Base-by-base conservation (phyloP, 148 eudicot genomes). In the Linanthus parryae region DNA sequence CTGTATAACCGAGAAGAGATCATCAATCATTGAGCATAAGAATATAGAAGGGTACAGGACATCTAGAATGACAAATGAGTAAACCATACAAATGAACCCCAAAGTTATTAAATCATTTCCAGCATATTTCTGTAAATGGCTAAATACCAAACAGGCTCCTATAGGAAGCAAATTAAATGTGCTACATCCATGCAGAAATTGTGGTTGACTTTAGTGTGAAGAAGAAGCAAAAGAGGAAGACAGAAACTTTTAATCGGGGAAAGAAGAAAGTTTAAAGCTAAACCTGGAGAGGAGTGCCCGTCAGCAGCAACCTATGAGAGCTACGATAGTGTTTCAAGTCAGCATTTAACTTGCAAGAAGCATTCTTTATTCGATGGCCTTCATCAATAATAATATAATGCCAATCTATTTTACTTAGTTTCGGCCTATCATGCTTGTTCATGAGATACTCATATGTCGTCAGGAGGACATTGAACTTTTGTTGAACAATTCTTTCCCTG, bases 381-480 rank as follows among this genome's bases (percentile, higher is more conserved):
- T 92, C 98, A 62, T 92, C 98, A 61, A 92, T 92, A 42, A 92
- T 92, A 64, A 92, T 66, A 57, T 92, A 87, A 68, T 80, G 99
- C 99, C 99, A 92, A 13, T 71, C 73, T 58, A 92, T 44, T 66
- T 92, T 92, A 74, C 94, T 84, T 50, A 92, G 76, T 67, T 92
- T 92, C 37, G 96, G 94, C 30, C 99, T 83, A 59, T 92, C 99
- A 73, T 92, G 94, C 78, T 92, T 92, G 76, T 87, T 92, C 98
- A 92, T 92, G 57, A 92, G 63, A 82, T 92, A 92, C 71, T 92
- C 96, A 51, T 92, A 92, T 2, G 98, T 92, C 22, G 98, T 92
- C 75, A 92, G 59, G 12, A 92, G 94, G 59, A 92, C 94, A 65
- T 92, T 92, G 61, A 92, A 92, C 59, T 87, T 92, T 78, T 69